phyloP scores from a whole-genome alignment of 208 protist species.

The Strigomonas galati region DNA sequence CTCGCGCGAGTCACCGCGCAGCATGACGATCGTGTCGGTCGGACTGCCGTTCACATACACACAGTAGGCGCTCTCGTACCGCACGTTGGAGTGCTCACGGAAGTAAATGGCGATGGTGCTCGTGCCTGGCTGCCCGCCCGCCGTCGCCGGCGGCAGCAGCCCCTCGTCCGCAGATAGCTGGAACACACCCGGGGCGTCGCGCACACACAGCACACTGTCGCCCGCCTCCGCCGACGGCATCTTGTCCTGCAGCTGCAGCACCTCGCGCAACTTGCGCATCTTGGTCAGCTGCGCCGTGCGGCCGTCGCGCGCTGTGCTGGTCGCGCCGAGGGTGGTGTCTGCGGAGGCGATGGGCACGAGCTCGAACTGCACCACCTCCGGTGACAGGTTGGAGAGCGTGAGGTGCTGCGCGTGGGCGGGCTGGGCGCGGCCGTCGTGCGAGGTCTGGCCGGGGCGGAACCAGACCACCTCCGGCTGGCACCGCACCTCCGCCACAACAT shows the following conservation, averaged over 20 bases:
- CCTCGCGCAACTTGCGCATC: slow-evolving; percentile 37
- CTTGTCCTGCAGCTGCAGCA: slow-evolving; percentile 37
- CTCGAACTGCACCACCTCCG: slow-evolving; percentile 40
- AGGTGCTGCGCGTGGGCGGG: slow-evolving; percentile 55
- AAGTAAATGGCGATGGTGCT: slow-evolving; percentile 49
- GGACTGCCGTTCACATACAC: slow-evolving; percentile 46
- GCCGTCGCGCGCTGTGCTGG: slow-evolving; percentile 5
- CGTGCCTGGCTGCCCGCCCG: slow-evolving; percentile 59
- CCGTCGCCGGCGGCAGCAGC: slow-evolving; percentile 56
- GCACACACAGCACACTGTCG: slow-evolving; percentile 22
- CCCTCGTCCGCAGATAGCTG: slow-evolving; percentile 37
- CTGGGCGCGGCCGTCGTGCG: slow-evolving; percentile 77
- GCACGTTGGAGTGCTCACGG: slow-evolving; percentile 56
- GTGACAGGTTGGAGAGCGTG: slow-evolving; percentile 47
- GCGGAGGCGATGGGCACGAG: slow-evolving; percentile 23
- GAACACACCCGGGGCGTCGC: slow-evolving; percentile 47
- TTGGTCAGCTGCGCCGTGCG: slow-evolving; percentile 4
- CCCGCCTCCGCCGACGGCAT: slow-evolving; percentile 23
- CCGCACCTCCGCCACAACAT: slow-evolving; percentile 38
- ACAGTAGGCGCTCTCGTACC: slow-evolving; percentile 63
- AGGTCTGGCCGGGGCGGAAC: slow-evolving; percentile 73
- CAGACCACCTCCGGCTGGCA: slow-evolving; percentile 51
- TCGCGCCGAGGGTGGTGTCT: not conserved
- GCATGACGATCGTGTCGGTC: slow-evolving; percentile 32
- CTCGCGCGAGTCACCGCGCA: slow-evolving; percentile 78